Percentiles rank a stretch among this genome's conserved stretches.
Conservation (phyloP, 768 basidiomycete genomes). For the Daedaleopsis sinensis region DNA sequence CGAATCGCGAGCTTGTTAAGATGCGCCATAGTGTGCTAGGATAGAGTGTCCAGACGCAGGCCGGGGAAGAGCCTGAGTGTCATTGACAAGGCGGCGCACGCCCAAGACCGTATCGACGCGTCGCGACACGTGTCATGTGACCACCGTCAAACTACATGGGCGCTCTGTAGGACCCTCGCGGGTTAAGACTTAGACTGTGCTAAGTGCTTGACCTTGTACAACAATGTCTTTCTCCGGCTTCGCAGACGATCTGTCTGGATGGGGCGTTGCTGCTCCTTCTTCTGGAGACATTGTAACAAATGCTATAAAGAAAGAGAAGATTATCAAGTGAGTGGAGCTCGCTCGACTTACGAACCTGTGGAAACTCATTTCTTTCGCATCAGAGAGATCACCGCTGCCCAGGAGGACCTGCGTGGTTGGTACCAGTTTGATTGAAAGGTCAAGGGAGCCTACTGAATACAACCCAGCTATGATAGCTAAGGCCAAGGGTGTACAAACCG, state of each 20-base stretch:
- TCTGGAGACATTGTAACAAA: slow-evolving; percentile 71
- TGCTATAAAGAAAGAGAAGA: slow-evolving; percentile 74
- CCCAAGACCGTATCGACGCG: slow-evolving; percentile 3
- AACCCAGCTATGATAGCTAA: slow-evolving; percentile 63
- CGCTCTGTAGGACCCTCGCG: background rate
- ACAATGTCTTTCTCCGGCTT: slow-evolving; percentile 18
- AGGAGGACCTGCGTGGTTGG: slow-evolving; percentile 77
- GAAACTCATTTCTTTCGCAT: background rate
- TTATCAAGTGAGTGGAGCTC: slow-evolving; percentile 67
- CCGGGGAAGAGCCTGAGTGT: no score
- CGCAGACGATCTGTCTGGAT: slow-evolving; percentile 26
- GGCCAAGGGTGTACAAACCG: slow-evolving; percentile 70
- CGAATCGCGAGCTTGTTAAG: slow-evolving; percentile 94
- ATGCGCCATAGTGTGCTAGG: slow-evolving; percentile 57
- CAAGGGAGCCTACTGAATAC: slow-evolving; percentile 1
- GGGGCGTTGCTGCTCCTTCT: slow-evolving; percentile 23
- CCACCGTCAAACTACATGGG: background rate
- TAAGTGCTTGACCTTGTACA: background rate
- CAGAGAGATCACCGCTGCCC: slow-evolving; percentile 77
- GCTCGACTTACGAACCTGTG: background rate
- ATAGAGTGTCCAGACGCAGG: background rate
- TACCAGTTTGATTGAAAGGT: slow-evolving; percentile 5
- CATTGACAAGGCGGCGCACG: background rate
- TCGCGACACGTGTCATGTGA: slow-evolving; percentile 3
- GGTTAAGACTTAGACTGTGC: no score